Conservation (phyloP, 1,139 yeast genomes). For the Suhomyces kunorum region DNA sequence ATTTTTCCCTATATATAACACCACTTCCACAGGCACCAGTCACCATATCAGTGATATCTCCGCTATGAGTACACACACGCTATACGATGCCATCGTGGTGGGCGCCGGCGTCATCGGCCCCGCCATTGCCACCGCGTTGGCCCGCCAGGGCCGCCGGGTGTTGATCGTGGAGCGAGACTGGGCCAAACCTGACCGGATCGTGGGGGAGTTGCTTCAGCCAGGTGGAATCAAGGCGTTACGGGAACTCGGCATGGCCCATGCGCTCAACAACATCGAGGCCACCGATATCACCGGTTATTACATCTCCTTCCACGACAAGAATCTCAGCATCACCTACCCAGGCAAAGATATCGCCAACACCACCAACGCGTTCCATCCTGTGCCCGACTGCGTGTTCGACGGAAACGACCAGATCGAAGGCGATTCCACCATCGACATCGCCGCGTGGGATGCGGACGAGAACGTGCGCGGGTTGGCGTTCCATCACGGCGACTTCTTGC, state of each 20-base stretch:
- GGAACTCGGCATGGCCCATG: constrained; percentile 77
- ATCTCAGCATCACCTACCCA: constrained; percentile 70
- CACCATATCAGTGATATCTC: background rate
- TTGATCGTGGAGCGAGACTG: constrained; percentile 84
- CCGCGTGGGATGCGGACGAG: constrained; percentile 61
- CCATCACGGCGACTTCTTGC: constrained; percentile 87
- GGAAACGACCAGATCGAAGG: constrained; percentile 55
- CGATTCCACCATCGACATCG: constrained; percentile 50
- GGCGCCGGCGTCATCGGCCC: constrained; percentile 99
- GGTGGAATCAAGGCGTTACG: constrained; percentile 83
- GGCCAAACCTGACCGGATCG: constrained; percentile 91
- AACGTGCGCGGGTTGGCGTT: constrained; percentile 79
- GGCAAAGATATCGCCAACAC: constrained; percentile 50
- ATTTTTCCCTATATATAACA: background rate
- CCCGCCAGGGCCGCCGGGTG: constrained; percentile 83
- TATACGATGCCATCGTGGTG: constrained; percentile 66
- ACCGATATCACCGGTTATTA: constrained; percentile 78
- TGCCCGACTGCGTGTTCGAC: constrained; percentile 53
- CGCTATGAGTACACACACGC: constrained; percentile 2
- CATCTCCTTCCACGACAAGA: constrained; percentile 61
- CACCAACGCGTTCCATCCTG: constrained; percentile 48
- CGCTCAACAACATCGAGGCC: constrained; percentile 82
- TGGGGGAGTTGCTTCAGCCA: constrained; percentile 96
- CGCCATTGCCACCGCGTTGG: constrained; percentile 84
- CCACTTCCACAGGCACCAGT: background rate